phyloP scores from a whole-genome alignment of 176 grass and related monocot species.

The Hsuehochloa calcarea region DNA sequence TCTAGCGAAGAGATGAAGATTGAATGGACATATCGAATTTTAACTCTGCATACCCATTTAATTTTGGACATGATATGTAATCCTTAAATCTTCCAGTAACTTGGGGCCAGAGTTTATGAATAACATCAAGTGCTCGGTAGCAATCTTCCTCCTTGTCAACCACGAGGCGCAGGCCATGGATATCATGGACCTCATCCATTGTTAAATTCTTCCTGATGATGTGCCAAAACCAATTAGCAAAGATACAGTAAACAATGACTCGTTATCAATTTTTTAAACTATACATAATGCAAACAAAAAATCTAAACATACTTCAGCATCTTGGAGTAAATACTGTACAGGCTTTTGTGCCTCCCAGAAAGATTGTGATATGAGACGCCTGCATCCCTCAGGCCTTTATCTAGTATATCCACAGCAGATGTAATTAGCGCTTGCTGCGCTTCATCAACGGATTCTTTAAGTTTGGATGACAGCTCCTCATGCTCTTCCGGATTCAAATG shows the following conservation, averaged over 20 bases:
- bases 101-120: conserved; percentile 50
- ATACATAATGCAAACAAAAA: not conserved
- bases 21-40: not conserved
- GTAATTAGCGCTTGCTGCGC: conserved; percentile 53
- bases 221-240: conserved; percentile 19
- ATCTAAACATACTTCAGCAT: conserved; percentile 62
- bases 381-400: conserved; percentile 49
- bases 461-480: conserved; percentile 54
- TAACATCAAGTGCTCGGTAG: conserved; percentile 48
- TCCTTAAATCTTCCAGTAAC: conserved; percentile 62
- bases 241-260: not conserved
- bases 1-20: not conserved
- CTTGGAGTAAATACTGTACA: conserved; percentile 55
- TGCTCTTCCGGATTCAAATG: conserved; percentile 52
- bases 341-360: conserved; percentile 65
- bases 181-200: conserved; percentile 66
- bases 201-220: conserved; percentile 65
- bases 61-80: conserved; percentile 53
- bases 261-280: not conserved
- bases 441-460: conserved; percentile 63
- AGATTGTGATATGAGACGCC: conserved; percentile 57
- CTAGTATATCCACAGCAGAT: conserved; percentile 49
- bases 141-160: conserved; percentile 55
- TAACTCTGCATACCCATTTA: conserved; percentile 51
- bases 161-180: conserved; percentile 53